Base-by-base conservation (phyloP, 345 rosid species). In the Dipteronia sinensis region DNA sequence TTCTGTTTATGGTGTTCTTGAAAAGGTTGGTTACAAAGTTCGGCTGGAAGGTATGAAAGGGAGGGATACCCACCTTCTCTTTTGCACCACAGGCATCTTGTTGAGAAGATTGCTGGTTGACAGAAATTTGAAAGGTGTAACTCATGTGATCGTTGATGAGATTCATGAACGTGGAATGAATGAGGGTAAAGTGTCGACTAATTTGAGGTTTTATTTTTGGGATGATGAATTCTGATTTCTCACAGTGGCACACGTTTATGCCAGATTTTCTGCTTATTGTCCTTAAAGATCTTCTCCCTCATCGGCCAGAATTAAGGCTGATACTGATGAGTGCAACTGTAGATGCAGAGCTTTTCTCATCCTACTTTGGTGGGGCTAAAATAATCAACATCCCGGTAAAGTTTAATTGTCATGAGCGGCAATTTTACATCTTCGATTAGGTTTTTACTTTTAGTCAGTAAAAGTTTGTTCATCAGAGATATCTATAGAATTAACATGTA, bases 151-250 rank as follows among this genome's bases (percentile, higher is more conserved):
- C 55, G 95, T 95, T 77, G 98, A 95, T 83, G 98, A 95, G 88
- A 93, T 95, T 81, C 98, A 95, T 76, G 98, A 95, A 79, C 98
- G 98, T 78, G 98, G 97, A 86, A 93, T 95, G 95, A 92, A 90
- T 82, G 98, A 93, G 83, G 98, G 98, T 91, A 89, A 79, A 78
- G 23, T 79, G 17, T 76, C 15, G 72, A 73, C 75, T 70, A 34
- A 31, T 66, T 63, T 29, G 73, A 69, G 67, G 68, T 78, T 76
- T 69, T 64, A 25, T 76, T 80, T 62, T 74, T 49, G 72, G 77
- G 65, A 75, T 78, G 64, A 23, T 73, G 76, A 72, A 81, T 59
- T 79, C 51, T 53, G 68, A 55, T 78, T 72, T 81, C 87, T 90
- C 17, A 84, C 68, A 22, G 55, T 79, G 58, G 53, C 71, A 63